These are phyloP conservation scores for Allium sativum DNA, from an alignment of 106 monocot species.

Conservation along the genomic window DNA sequence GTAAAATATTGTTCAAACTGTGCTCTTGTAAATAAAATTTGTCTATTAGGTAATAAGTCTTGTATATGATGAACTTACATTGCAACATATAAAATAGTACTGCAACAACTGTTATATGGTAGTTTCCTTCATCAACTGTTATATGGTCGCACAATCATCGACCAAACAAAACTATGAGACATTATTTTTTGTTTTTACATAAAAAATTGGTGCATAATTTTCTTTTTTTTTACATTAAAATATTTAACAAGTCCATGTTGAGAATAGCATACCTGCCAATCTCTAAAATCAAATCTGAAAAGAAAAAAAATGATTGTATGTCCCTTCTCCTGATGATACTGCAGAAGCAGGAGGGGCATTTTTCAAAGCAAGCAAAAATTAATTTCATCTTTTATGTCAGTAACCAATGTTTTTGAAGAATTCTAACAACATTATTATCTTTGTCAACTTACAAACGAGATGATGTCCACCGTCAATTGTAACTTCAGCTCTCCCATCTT, in stretches of 20 bases:
- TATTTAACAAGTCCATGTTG: no score
- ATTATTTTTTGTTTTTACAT: no score
- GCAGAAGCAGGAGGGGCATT: slow-evolving; percentile 75
- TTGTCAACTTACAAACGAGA: slow-evolving; percentile 46
- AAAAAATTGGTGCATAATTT: no score
- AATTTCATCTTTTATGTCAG: background rate
- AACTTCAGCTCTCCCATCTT: slow-evolving; percentile 78
- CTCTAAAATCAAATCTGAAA: slow-evolving; percentile 83
- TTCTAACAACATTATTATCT: background rate
- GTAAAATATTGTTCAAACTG: no score
- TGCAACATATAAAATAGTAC: no score
- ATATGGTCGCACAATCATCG: background rate
- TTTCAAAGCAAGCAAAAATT: slow-evolving; percentile 35
- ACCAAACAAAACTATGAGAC: no score
- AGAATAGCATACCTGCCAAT: slow-evolving; percentile 65
- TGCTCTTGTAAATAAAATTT: no score
- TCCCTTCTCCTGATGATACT: slow-evolving; percentile 57
- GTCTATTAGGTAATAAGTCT: no score
- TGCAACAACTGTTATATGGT: no score
- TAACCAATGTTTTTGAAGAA: background rate
- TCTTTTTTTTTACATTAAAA: no score
- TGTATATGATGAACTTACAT: no score
- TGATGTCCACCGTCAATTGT: slow-evolving; percentile 36
- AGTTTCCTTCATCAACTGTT: slow-evolving; percentile 44
- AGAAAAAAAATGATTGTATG: slow-evolving; percentile 82